Evolutionary conservation across 2,329 filamentous ascomycete species (phyloP), one percentile per base, ranked within the genome.

Genomic region (Aspergillus calidoustus): DNA sequence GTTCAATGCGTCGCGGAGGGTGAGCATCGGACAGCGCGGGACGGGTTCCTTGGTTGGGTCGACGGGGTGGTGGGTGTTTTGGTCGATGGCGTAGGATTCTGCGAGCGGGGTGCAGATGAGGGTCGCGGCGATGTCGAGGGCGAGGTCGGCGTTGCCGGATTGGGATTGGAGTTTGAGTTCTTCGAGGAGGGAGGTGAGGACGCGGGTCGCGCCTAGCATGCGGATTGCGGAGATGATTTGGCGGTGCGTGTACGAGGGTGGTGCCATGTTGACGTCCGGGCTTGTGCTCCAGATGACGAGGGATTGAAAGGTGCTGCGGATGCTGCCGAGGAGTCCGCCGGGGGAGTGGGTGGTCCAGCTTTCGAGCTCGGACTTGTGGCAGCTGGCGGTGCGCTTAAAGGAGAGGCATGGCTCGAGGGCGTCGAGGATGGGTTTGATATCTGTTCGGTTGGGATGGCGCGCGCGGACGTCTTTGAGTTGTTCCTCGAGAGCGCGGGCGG

Each of bases 161-260:
- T 78, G 74, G 13, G 73, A 72, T 58, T 81, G 78, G 15, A 78
- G 68, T 57, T 80, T 78, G 15, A 82, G 67, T 62, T 81, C 77
- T 30, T 80, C 78, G 34, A 82, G 63, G 8, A 82, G 59, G 7
- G 71, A 68, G 3, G 65, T 64, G 1, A 83, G 68, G 0, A 82
- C 74, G 22, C 73, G 70, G 8, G 73, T 64, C 1, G 79, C 69
- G 7, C 81, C 80, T 3, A 79, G 72, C n/a, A 81, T 73, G 6
- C 72, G 72, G 43, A 82, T 69, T 0, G 76, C 77, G 1, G 72
- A 69, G 7, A 83, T 75, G 17, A 88, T 68, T 64, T 84, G 81
- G n/a, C 80, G 80, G 65, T 85, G 84, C 0, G 83, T 84, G 69
- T 87, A 88, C 47, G 77, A 79, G 3, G 83, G 83, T 7, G 85